These are phyloP conservation scores for Phytophthora pini DNA, from an alignment of 352 stramenopile species.

Conservation along the genomic window DNA sequence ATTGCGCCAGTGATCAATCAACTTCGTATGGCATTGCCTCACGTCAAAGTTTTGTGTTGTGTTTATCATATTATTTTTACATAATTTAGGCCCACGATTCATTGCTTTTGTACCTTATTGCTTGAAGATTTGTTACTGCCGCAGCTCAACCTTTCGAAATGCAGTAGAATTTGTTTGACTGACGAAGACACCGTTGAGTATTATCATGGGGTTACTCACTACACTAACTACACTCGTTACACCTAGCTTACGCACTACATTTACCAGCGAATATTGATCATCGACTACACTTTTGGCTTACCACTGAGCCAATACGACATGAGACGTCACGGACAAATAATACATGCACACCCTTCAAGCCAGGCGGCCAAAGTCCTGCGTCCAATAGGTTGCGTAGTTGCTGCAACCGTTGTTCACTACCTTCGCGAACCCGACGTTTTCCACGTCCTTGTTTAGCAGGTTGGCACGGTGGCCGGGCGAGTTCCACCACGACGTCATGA, in stretches of 20 bases:
- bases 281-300: conserved; percentile 18
- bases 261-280: conserved; percentile 4
- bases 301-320: conserved; percentile 24
- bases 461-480: conserved; percentile 53
- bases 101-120: too few relatives aligned
- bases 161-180: background rate
- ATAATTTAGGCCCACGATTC: too few relatives aligned
- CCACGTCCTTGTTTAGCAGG: conserved; percentile 37
- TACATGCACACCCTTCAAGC: conserved; percentile 11
- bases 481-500: conserved; percentile 65
- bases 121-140: background rate
- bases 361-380: conserved; percentile 41
- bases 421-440: conserved; percentile 40
- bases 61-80: too few relatives aligned
- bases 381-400: conserved; percentile 44
- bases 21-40: background rate
- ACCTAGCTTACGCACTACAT: conserved; percentile 7
- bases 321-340: conserved; percentile 13
- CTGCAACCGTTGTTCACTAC: conserved; percentile 33
- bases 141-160: background rate
- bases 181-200: conserved; percentile 6
- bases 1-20: background rate
- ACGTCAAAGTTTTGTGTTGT: background rate
- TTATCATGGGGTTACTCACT: conserved; percentile 6
- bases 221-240: background rate